Evolutionary conservation across 2,329 filamentous ascomycete species (phyloP).

Genomic region (Rhynchosporium graminicola): DNA sequence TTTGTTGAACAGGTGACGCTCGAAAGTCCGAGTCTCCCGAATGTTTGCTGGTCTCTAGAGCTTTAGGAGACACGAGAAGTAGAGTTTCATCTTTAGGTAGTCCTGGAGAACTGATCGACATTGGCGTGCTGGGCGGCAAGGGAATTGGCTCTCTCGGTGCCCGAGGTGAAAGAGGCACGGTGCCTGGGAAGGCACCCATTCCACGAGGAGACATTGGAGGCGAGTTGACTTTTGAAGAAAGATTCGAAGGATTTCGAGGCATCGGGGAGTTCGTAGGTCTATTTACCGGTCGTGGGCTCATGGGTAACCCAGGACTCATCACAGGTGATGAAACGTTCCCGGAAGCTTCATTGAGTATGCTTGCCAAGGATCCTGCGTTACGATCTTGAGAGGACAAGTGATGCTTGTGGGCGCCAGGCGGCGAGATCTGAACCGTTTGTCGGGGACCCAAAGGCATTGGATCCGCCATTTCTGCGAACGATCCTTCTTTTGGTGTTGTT

Average conservation of each 20-base stretch:
- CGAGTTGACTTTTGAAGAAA: constrained; percentile 52
- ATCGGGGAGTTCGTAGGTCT: constrained; percentile 59
- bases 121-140: constrained; percentile 68
- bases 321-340: constrained; percentile 46
- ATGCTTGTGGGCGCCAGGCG: constrained; percentile 38
- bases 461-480: constrained; percentile 32
- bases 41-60: constrained; percentile 45
- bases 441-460: constrained; percentile 46
- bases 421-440: constrained; percentile 38
- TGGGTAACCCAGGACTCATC: constrained; percentile 60
- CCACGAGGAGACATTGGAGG: constrained; percentile 68
- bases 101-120: constrained; percentile 57
- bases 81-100: constrained; percentile 39
- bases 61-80: constrained; percentile 45
- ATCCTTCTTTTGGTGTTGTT: constrained; percentile 46
- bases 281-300: constrained; percentile 58
- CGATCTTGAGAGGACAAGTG: constrained; percentile 41
- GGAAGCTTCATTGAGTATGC: constrained; percentile 47
- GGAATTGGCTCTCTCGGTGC: constrained; percentile 73
- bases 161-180: constrained; percentile 67
- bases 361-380: constrained; percentile 52
- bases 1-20: constrained; percentile 35
- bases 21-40: constrained; percentile 31
- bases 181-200: constrained; percentile 47
- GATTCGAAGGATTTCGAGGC: constrained; percentile 50